These are phyloP conservation scores for Lonicera japonica DNA, from an alignment of 129 eudicot genomes.

Conservation along the genomic window DNA sequence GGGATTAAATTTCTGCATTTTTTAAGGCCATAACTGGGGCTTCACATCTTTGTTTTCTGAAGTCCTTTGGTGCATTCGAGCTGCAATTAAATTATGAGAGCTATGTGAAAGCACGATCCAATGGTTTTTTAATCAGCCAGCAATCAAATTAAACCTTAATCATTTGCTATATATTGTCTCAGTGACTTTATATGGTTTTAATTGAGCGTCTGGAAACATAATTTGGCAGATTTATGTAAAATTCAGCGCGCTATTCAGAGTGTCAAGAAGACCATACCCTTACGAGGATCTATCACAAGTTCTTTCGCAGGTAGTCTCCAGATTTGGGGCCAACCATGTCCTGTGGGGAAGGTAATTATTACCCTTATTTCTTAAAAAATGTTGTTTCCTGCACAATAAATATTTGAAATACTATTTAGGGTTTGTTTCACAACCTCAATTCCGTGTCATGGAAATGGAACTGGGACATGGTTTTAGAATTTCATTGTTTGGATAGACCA, in stretches of 20 bases:
- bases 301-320: constrained; percentile 54
- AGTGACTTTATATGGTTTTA: background rate
- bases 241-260: constrained; percentile 73
- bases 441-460: too few species aligned
- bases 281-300: constrained; percentile 51
- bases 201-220: background rate
- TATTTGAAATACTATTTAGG: too few species aligned
- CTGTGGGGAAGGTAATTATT: constrained; percentile 85
- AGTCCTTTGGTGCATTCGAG: too few species aligned
- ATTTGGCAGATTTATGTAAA: constrained; percentile 64
- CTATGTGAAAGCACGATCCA: too few species aligned
- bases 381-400: too few species aligned
- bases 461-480: too few species aligned
- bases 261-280: constrained; percentile 64
- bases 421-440: too few species aligned
- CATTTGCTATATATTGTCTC: background rate
- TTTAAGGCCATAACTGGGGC: too few species aligned
- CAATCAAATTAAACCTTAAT: too few species aligned
- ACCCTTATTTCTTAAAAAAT: background rate
- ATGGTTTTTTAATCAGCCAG: background rate
- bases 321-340: constrained; percentile 75
- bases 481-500: too few species aligned
- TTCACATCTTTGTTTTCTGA: too few species aligned
- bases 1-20: background rate
- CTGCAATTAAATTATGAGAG: too few species aligned